These are phyloP conservation scores for Catharanthus roseus DNA, from an alignment of 257 asterid genomes.

Conservation along the genomic window DNA sequence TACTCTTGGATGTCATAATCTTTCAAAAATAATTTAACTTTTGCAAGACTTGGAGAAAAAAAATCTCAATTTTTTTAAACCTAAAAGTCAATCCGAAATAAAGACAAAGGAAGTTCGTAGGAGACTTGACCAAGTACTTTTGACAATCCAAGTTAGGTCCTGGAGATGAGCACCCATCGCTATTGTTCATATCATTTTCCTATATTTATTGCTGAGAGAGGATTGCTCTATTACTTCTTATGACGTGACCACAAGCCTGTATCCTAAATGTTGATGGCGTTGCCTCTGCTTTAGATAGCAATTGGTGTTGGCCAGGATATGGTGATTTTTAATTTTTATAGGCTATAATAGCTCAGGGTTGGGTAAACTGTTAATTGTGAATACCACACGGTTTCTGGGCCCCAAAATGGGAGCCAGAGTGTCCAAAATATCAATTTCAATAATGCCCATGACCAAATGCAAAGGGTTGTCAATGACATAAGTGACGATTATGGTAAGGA, in stretches of 20 bases:
- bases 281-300: too few species aligned
- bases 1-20: too few species aligned
- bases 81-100: too few species aligned
- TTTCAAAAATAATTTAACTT: too few species aligned
- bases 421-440: neutral
- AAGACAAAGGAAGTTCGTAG: too few species aligned
- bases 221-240: too few species aligned
- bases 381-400: constrained; percentile 13
- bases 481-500: neutral
- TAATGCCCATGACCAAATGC: neutral
- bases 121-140: neutral
- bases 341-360: neutral
- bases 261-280: neutral
- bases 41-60: too few species aligned
- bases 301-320: neutral
- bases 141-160: neutral
- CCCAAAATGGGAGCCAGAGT: neutral
- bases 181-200: neutral
- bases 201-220: neutral
- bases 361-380: neutral
- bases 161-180: neutral
- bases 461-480: too few species aligned
- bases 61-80: too few species aligned
- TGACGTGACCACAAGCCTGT: neutral
- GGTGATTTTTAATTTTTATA: neutral